Evolutionary conservation across 2,329 filamentous ascomycete species (phyloP).

Genomic region (Trichoderma sp.): DNA sequence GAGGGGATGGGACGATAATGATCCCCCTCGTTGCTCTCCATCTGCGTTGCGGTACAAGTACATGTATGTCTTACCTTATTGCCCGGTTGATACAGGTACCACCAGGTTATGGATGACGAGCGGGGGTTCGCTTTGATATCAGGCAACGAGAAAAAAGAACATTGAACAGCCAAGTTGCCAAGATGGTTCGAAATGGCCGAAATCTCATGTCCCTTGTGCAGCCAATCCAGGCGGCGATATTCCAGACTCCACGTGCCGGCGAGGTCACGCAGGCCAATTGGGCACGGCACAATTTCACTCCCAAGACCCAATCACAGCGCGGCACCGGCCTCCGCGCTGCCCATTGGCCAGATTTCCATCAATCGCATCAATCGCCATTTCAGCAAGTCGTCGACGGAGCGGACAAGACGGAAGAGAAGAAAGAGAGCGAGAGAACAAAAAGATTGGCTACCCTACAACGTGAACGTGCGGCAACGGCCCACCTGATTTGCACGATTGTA

Average conservation of each 20-base stretch:
- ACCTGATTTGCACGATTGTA: background rate
- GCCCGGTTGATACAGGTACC: background rate
- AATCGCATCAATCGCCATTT: slow-evolving; percentile 31
- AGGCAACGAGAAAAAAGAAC: slow-evolving; percentile 1
- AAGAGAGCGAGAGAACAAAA: background rate
- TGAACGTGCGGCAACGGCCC: background rate
- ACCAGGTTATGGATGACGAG: background rate
- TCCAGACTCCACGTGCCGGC: slow-evolving; percentile 15
- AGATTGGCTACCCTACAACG: background rate
- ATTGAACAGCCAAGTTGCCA: background rate
- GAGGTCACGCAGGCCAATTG: slow-evolving; percentile 20
- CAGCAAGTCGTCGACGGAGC: slow-evolving; percentile 17
- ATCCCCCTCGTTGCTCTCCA: background rate
- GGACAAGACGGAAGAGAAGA: background rate
- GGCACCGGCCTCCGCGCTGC: slow-evolving; percentile 20
- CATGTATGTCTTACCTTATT: slow-evolving; percentile 12
- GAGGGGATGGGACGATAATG: slow-evolving; percentile 4
- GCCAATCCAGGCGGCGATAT: slow-evolving; percentile 5
- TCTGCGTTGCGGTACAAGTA: too few species aligned
- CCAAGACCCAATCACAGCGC: slow-evolving; percentile 28
- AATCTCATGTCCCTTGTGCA: background rate
- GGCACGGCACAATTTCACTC: slow-evolving; percentile 24
- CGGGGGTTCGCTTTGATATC: background rate
- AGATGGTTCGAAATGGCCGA: background rate
- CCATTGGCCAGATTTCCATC: slow-evolving; percentile 31